Evolutionary conservation across 2,329 filamentous ascomycete species (phyloP).

Genomic region (Phoma sp.): DNA sequence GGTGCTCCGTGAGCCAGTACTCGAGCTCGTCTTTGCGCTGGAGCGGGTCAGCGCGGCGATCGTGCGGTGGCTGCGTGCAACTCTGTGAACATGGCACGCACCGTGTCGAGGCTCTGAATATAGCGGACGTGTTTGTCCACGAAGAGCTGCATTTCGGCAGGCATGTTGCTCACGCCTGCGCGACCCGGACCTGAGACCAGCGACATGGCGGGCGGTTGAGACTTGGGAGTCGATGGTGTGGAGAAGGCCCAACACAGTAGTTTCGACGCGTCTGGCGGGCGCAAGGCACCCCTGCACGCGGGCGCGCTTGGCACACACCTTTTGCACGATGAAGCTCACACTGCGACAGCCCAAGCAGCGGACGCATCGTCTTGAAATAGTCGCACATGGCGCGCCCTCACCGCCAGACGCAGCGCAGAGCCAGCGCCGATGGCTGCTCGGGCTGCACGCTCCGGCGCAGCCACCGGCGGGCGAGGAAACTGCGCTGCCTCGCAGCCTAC

Average conservation of each 20-base stretch:
- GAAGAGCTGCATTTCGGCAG: conserved; percentile 60
- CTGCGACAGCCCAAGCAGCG: conserved; percentile 21
- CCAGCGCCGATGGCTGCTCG: not conserved
- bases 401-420: conserved; percentile 7
- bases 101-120: conserved; percentile 88
- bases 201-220: conserved; percentile 56
- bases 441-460: not conserved
- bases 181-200: conserved; percentile 67
- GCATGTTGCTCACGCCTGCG: conserved; percentile 50
- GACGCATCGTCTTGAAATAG: conserved; percentile 16
- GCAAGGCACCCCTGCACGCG: conserved; percentile 7
- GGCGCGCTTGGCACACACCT: conserved; percentile 1
- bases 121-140: conserved; percentile 83
- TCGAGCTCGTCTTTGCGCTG: conserved; percentile 91
- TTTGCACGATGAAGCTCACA: conserved; percentile 17
- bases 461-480: not conserved
- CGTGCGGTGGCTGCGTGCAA: conserved; percentile 24
- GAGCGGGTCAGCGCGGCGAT: conserved; percentile 49
- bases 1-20: conserved; percentile 97
- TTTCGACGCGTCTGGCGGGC: conserved; percentile 11
- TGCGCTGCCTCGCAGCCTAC: not conserved
- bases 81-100: conserved; percentile 54
- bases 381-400: conserved; percentile 5
- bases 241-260: conserved; percentile 16
- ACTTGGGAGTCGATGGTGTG: conserved; percentile 6